Conservation (phyloP, 345 rosid species). For the Anacardium occidentale region DNA sequence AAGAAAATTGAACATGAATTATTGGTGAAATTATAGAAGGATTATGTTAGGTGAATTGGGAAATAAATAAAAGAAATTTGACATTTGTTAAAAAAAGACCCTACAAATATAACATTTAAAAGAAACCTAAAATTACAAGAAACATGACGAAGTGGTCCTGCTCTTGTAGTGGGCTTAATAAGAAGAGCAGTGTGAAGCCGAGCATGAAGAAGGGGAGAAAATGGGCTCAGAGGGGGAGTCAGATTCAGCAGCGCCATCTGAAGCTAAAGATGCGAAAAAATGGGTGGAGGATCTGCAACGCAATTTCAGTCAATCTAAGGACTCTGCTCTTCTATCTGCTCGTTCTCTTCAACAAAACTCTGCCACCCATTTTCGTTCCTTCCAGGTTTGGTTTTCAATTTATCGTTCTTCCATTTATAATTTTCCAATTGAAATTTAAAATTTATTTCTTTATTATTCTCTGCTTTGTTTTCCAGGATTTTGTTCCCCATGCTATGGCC, state of each 20-base stretch:
- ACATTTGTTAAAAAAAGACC: too few relatives aligned
- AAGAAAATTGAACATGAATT: too few relatives aligned
- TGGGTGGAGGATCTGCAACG: constrained; percentile 74
- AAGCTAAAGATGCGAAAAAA: constrained; percentile 26
- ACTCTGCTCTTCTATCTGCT: constrained; percentile 77
- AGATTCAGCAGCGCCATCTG: not conserved
- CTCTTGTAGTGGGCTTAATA: too few relatives aligned
- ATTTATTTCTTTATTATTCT: not conserved
- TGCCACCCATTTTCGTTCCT: constrained; percentile 56
- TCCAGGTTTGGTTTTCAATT: constrained; percentile 52
- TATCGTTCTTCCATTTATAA: not conserved
- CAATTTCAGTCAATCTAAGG: constrained; percentile 58
- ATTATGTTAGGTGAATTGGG: too few relatives aligned
- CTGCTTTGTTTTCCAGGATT: constrained; percentile 34
- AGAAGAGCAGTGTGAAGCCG: too few relatives aligned
- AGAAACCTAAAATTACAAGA: too few relatives aligned
- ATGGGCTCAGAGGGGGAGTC: constrained; percentile 33
- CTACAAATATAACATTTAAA: too few relatives aligned
- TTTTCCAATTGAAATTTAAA: too few relatives aligned
- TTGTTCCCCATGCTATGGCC: constrained; percentile 38
- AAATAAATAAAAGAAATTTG: too few relatives aligned
- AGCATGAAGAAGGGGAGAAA: constrained; percentile 2
- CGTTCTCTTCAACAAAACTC: constrained; percentile 64
- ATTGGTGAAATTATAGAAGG: too few relatives aligned
- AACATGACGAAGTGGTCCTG: too few relatives aligned